A percentile compares a stretch with the other conserved stretches of the same genome.
Conservation (phyloP, 1,284 basidiomycete species). For the Sporisorium scitamineum region DNA sequence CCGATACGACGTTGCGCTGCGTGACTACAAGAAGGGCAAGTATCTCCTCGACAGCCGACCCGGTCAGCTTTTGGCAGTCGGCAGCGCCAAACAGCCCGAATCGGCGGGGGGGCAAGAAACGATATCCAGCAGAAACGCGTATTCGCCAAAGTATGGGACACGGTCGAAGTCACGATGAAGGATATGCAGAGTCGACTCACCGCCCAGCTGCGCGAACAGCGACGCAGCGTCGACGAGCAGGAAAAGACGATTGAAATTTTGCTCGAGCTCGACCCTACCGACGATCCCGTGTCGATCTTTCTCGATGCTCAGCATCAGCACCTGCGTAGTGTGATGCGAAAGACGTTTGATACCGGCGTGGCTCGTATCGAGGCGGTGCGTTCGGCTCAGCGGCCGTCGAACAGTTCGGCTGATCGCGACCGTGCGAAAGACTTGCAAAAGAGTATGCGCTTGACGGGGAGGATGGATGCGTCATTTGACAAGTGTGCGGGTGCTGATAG, state of each 20-base stretch:
- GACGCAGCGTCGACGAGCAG: conserved; percentile 87
- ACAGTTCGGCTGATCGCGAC: conserved; percentile 76
- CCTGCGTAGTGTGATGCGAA: conserved; percentile 82
- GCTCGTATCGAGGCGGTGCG: conserved; percentile 34
- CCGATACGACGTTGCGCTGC: conserved; percentile 89
- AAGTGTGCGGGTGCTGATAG: conserved; percentile 43
- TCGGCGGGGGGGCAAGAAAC: conserved; percentile 35
- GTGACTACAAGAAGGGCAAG: conserved; percentile 97
- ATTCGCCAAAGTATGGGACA: conserved; percentile 94
- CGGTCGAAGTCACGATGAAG: conserved; percentile 92
- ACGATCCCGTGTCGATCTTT: conserved; percentile 87
- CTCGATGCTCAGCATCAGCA: conserved; percentile 92
- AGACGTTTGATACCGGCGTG: conserved; percentile 73
- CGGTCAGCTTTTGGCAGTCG: conserved; percentile 77
- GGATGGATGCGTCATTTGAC: conserved; percentile 44
- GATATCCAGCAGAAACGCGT: conserved; percentile 80
- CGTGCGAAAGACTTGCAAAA: conserved; percentile 69
- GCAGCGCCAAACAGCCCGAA: conserved; percentile 68
- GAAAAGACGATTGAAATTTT: conserved; percentile 91
- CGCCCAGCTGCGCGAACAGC: conserved; percentile 81
- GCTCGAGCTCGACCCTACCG: conserved; percentile 62
- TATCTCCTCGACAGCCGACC: conserved; percentile 88
- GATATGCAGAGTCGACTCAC: conserved; percentile 87
- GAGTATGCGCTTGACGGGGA: conserved; percentile 61
- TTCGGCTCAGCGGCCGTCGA: conserved; percentile 5